phyloP scores from a whole-genome alignment of 352 stramenopile species.

The Blastocystis sp. region DNA sequence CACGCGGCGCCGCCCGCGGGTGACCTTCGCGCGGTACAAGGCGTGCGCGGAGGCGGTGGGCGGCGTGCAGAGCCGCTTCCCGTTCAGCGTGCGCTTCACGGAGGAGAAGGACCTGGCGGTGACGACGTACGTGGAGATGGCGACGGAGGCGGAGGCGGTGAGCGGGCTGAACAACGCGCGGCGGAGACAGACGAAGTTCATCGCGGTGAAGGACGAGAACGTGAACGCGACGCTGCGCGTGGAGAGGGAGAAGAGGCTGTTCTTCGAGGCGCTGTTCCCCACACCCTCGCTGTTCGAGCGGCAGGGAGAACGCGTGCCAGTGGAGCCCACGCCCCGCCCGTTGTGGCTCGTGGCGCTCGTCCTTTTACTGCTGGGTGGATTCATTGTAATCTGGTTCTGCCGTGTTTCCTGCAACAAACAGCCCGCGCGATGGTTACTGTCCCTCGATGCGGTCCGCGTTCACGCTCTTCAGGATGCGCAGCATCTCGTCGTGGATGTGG shows the following conservation, averaged over 20 bases:
- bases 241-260: slow-evolving; percentile 82
- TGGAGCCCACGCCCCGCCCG: background rate
- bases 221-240: slow-evolving; percentile 80
- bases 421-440: background rate
- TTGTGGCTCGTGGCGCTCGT: background rate
- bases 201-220: slow-evolving; percentile 94
- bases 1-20: slow-evolving; percentile 43
- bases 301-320: slow-evolving; percentile 68
- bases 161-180: slow-evolving; percentile 86
- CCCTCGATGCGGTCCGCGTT: slow-evolving; percentile 16
- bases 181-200: slow-evolving; percentile 85
- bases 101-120: slow-evolving; percentile 78
- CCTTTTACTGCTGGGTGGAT: slow-evolving; percentile 20
- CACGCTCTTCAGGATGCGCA: slow-evolving; percentile 53
- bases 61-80: slow-evolving; percentile 75
- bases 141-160: slow-evolving; percentile 82
- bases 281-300: slow-evolving; percentile 85
- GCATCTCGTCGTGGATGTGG: slow-evolving; percentile 76
- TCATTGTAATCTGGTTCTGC: background rate
- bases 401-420: background rate
- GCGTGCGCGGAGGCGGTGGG: slow-evolving; percentile 74
- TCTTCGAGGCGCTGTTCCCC: slow-evolving; percentile 87
- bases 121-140: slow-evolving; percentile 89
- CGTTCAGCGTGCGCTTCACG: slow-evolving; percentile 75
- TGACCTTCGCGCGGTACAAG: slow-evolving; percentile 59